Evolutionary conservation across 176 grass and related monocot genomes (phyloP), one percentile per base, ranked within the genome.

Genomic region (Echinochloa phyllopogon): DNA sequence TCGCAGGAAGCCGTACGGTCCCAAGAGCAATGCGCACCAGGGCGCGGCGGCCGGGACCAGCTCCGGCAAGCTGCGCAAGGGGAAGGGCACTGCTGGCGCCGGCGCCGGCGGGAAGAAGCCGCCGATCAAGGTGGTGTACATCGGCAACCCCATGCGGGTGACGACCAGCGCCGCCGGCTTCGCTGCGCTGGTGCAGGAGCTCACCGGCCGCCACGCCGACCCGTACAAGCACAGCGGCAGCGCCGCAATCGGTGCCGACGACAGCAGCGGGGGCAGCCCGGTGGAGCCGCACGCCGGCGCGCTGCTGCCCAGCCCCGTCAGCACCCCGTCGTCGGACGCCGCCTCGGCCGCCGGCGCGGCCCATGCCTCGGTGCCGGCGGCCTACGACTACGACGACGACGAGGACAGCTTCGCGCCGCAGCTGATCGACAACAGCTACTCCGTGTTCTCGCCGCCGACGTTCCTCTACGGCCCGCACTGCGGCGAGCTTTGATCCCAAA

Each of bases 81-180:
- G 73, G 65, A 86, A 82, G 65, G 51, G 29, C 29, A 33, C 56
- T 20, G 69, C 0, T 6, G n/a, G 15, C 43, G 14, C 14, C 39
- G 61, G n/a, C 58, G 65, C 72, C 48, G 73, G 79, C 1, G 55
- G 29, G 21, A 90, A 60, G 86, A 94, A 92, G 71, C 69, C 89
- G 53, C 78, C 92, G 64, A 80, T 97, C 56, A 97, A 94, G 84
- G 61, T 97, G 51, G 87, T 94, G 57, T 94, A 94, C 90, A 94
- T 97, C 86, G 83, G 83, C 67, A 97, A 97, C 84, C 94, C 94
- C 15, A 69, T 97, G 81, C 84, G 90, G 65, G 87, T 97, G 48
- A 90, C 82, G 3, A 88, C 94, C 61, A 92, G 75, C 57, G 85
- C 20, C 39, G 89, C 79, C 20, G 87, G 88, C 2, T 97, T 97